phyloP scores from a whole-genome alignment of 2,329 filamentous ascomycete species.

The Xylogone sp. region DNA sequence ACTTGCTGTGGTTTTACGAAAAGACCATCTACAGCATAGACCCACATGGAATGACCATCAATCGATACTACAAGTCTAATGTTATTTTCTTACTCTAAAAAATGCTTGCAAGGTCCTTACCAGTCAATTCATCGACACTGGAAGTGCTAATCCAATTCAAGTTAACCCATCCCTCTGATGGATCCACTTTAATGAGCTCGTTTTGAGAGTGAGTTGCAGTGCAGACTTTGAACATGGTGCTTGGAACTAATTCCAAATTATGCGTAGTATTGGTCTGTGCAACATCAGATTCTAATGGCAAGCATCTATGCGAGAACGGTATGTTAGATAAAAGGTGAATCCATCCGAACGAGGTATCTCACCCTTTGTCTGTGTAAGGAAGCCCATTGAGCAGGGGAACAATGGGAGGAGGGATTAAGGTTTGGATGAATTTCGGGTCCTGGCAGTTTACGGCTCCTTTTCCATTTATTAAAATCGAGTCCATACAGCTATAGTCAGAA shows the following conservation, averaged over 20 bases:
- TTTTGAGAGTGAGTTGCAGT: constrained; percentile 19
- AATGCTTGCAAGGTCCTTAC: constrained; percentile 15
- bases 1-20: constrained; percentile 36
- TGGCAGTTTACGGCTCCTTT: constrained; percentile 18
- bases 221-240: constrained; percentile 20
- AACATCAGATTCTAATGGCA: constrained; percentile 13
- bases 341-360: not conserved
- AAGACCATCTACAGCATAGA: constrained; percentile 40
- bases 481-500: constrained; percentile 8
- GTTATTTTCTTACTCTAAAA: constrained; percentile 6
- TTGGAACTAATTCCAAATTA: constrained; percentile 19
- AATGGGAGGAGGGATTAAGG: constrained; percentile 5
- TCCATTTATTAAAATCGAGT: constrained; percentile 18
- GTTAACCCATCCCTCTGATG: constrained; percentile 30
- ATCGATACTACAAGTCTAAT: constrained; percentile 30
- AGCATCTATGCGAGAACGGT: constrained; percentile 20
- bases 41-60: constrained; percentile 38
- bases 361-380: constrained; percentile 27
- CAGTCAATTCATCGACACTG: constrained; percentile 15
- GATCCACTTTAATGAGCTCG: constrained; percentile 29
- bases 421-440: constrained; percentile 11
- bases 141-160: constrained; percentile 34
- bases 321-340: constrained; percentile 20
- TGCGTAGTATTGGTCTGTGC: constrained; percentile 21
- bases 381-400: constrained; percentile 3